Conservation (phyloP, 2,329 filamentous ascomycete species). For the Plenodomus tracheiphilus region DNA sequence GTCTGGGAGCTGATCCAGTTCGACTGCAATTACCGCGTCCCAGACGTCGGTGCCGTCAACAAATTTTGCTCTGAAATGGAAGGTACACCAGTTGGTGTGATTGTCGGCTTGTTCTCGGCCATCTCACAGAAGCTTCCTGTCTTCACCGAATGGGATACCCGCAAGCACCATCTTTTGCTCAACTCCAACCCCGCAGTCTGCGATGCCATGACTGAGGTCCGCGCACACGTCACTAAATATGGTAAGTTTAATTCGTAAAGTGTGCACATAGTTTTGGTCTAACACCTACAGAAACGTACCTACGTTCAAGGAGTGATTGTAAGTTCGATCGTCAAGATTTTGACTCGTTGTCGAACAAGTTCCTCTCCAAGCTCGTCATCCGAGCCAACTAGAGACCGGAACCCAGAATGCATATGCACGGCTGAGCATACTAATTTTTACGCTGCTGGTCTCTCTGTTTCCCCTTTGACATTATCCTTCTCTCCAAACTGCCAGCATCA, state of each 20-base stretch:
- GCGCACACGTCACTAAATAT: conserved; percentile 88
- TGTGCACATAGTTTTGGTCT: conserved; percentile 37
- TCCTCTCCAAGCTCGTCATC: conserved; percentile 93
- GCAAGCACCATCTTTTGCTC: conserved; percentile 85
- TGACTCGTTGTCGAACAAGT: conserved; percentile 95
- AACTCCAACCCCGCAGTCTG: conserved; percentile 91
- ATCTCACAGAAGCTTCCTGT: conserved; percentile 95
- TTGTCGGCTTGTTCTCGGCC: conserved; percentile 94
- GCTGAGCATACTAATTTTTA: conserved; percentile 4
- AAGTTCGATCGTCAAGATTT: conserved; percentile 92
- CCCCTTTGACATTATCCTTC: conserved; percentile 17
- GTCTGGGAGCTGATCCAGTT: conserved; percentile 99
- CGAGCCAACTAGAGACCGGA: conserved; percentile 71
- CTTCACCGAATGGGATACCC: conserved; percentile 91
- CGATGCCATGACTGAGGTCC: conserved; percentile 94
- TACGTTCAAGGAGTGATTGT: conserved; percentile 75
- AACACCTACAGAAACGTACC: conserved; percentile 74
- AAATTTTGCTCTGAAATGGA: conserved; percentile 99
- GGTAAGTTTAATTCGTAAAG: conserved; percentile 64
- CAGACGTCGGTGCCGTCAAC: conserved; percentile 79
- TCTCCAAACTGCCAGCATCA: conserved; percentile 28
- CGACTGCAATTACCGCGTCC: conserved; percentile 93
- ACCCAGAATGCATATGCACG: background rate
- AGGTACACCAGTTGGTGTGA: conserved; percentile 90
- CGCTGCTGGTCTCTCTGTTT: conserved; percentile 14